Percentiles rank a stretch among this genome's conserved stretches.
Conservation (phyloP, 768 basidiomycete species). For the Hygrophorus pudorinus region DNA sequence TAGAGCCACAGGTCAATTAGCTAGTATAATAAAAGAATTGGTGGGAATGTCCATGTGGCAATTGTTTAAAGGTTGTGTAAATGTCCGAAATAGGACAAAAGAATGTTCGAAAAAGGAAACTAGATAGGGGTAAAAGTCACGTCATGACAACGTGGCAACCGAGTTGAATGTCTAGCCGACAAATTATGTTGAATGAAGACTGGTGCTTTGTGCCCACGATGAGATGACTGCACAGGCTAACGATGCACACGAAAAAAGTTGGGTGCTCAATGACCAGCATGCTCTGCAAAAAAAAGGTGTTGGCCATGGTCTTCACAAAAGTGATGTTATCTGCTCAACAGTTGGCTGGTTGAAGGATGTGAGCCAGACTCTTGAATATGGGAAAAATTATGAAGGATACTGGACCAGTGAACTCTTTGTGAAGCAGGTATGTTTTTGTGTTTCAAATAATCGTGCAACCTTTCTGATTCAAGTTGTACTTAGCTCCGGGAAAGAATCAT, state of each 20-base stretch:
- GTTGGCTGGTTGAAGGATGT: constrained; percentile 21
- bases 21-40: too few relatives aligned
- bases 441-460: constrained; percentile 11
- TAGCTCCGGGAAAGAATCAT: constrained; percentile 20
- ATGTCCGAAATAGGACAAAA: too few relatives aligned
- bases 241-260: constrained; percentile 21
- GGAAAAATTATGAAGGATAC: too few relatives aligned
- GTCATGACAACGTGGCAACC: constrained; percentile 13
- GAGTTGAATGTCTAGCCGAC: constrained; percentile 18
- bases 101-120: too few relatives aligned
- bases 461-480: background rate
- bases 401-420: constrained; percentile 20
- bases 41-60: too few relatives aligned
- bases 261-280: constrained; percentile 25
- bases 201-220: too few relatives aligned
- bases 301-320: constrained; percentile 27
- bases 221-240: constrained; percentile 33
- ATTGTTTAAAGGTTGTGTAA: too few relatives aligned
- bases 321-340: constrained; percentile 26
- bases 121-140: too few relatives aligned
- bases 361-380: constrained; percentile 27
- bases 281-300: constrained; percentile 27
- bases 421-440: constrained; percentile 12
- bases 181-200: constrained; percentile 32
- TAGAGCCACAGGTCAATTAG: too few relatives aligned